phyloP scores from a whole-genome alignment of 371 early-diverging fungal species.

The Caulochytrium protostelioides region DNA sequence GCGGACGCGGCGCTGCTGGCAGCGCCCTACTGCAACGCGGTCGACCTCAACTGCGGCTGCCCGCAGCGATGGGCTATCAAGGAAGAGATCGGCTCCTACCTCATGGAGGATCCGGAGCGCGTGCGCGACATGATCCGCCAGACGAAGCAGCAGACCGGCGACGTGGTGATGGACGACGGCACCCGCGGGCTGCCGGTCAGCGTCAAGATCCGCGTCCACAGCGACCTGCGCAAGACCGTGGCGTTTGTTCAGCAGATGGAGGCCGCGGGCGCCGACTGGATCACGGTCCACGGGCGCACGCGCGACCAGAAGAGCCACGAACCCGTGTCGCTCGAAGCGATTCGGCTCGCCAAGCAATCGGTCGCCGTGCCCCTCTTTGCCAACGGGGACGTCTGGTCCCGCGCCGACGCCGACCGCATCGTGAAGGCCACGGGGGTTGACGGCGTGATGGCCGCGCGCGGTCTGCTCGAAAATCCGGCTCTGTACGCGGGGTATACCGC shows the following conservation, averaged over 20 bases:
- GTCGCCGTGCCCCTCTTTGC: slow-evolving; percentile 51
- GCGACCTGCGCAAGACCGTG: slow-evolving; percentile 40
- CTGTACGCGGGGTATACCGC: slow-evolving; percentile 18
- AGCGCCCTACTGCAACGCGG: slow-evolving; percentile 27
- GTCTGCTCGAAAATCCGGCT: slow-evolving; percentile 68
- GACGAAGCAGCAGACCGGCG: slow-evolving; percentile 33
- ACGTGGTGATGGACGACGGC: neutral
- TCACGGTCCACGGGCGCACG: slow-evolving; percentile 66
- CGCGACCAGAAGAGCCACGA: slow-evolving; percentile 47
- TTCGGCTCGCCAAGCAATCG: slow-evolving; percentile 46
- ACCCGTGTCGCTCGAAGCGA: slow-evolving; percentile 46
- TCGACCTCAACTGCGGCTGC: slow-evolving; percentile 69
- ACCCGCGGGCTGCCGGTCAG: slow-evolving; percentile 54
- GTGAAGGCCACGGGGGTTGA: slow-evolving; percentile 47
- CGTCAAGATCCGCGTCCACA: slow-evolving; percentile 59
- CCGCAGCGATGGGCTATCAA: slow-evolving; percentile 71
- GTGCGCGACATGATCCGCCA: slow-evolving; percentile 60
- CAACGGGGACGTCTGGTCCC: slow-evolving; percentile 54
- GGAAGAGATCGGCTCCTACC: slow-evolving; percentile 49
- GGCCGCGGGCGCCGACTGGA: slow-evolving; percentile 49
- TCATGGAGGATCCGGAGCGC: slow-evolving; percentile 55
- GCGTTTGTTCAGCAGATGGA: slow-evolving; percentile 56
- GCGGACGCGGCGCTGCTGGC: slow-evolving; percentile 68
- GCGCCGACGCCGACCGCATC: slow-evolving; percentile 40
- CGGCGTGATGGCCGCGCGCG: slow-evolving; percentile 34